Conservation (phyloP, 2,329 filamentous ascomycete species). For the Epicoccum sorghinum region DNA sequence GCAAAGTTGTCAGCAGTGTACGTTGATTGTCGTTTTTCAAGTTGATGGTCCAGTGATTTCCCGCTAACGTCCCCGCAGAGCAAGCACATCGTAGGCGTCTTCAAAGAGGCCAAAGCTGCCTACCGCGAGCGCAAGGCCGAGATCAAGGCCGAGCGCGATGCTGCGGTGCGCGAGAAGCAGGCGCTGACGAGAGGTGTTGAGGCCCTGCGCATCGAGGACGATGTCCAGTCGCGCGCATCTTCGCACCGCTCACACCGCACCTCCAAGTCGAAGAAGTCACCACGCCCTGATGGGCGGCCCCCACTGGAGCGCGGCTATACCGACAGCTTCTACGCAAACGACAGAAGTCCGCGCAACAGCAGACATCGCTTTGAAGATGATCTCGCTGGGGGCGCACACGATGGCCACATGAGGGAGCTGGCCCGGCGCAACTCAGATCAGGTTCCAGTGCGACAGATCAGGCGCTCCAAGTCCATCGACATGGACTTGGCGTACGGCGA, state of each 20-base stretch:
- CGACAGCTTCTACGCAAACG: conserved; percentile 52
- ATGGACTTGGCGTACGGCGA: conserved; percentile 93
- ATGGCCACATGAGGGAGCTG: conserved; percentile 48
- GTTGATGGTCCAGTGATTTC: conserved; percentile 4
- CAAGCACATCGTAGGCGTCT: conserved; percentile 86
- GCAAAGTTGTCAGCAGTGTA: conserved; percentile 89
- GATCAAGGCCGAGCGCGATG: conserved; percentile 72
- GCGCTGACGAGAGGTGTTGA: conserved; percentile 63
- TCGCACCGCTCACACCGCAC: conserved; percentile 33
- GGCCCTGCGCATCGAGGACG: conserved; percentile 53
- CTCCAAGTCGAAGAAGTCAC: conserved; percentile 30
- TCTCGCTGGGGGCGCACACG: conserved; percentile 35
- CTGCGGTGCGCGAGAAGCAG: conserved; percentile 61
- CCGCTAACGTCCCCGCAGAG: conserved; percentile 61
- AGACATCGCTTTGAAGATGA: conserved; percentile 41
- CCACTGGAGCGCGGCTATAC: conserved; percentile 53
- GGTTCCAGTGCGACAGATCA: conserved; percentile 21
- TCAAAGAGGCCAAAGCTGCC: conserved; percentile 87
- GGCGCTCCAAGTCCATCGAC: conserved; percentile 67
- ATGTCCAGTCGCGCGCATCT: conserved; percentile 39
- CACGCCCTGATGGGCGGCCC: conserved; percentile 32
- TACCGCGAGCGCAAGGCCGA: conserved; percentile 89
- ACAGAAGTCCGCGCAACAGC: conserved; percentile 24
- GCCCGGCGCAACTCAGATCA: conserved; percentile 52
- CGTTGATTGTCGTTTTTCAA: conserved; percentile 43